phyloP scores from a whole-genome alignment of 805 yeast species.

The Wickerhamia fluorescens region DNA sequence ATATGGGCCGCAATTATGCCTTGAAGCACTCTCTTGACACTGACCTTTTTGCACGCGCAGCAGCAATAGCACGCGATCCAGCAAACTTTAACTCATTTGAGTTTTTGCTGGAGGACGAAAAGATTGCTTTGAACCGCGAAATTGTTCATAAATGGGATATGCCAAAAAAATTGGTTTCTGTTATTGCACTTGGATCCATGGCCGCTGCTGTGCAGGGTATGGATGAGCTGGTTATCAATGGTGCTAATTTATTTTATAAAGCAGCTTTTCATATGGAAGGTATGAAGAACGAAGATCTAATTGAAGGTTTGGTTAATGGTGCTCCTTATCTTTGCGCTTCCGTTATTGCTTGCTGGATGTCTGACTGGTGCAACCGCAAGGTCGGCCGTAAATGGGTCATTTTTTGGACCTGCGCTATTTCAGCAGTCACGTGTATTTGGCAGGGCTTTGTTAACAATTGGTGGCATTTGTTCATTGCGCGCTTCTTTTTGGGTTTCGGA shows the following conservation, averaged over 20 bases:
- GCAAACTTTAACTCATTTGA: conserved; percentile 50
- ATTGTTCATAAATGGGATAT: conserved; percentile 36
- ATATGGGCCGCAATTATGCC: conserved; percentile 66
- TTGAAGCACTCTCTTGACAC: conserved; percentile 46
- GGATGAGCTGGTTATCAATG: conserved; percentile 68
- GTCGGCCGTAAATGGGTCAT: conserved; percentile 58
- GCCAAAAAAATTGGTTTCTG: conserved; percentile 43
- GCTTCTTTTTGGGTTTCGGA: conserved; percentile 54
- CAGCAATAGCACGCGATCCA: conserved; percentile 54
- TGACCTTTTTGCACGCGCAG: conserved; percentile 56
- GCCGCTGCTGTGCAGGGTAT: conserved; percentile 71
- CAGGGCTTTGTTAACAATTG: conserved; percentile 57
- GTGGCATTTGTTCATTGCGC: conserved; percentile 54
- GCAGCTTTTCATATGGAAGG: conserved; percentile 39
- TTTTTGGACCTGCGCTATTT: conserved; percentile 52
- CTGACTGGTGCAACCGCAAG: conserved; percentile 43
- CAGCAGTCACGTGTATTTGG: conserved; percentile 60
- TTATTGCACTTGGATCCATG: conserved; percentile 55
- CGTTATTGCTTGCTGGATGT: conserved; percentile 52
- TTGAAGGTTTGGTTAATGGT: conserved; percentile 55
- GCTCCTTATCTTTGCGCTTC: conserved; percentile 62
- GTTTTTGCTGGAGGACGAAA: conserved; percentile 40
- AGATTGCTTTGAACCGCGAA: conserved; percentile 41
- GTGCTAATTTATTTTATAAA: conserved; percentile 60
- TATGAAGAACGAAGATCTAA: conserved; percentile 43